Conservation (phyloP, 345 rosid species). For the Salix caprea region DNA sequence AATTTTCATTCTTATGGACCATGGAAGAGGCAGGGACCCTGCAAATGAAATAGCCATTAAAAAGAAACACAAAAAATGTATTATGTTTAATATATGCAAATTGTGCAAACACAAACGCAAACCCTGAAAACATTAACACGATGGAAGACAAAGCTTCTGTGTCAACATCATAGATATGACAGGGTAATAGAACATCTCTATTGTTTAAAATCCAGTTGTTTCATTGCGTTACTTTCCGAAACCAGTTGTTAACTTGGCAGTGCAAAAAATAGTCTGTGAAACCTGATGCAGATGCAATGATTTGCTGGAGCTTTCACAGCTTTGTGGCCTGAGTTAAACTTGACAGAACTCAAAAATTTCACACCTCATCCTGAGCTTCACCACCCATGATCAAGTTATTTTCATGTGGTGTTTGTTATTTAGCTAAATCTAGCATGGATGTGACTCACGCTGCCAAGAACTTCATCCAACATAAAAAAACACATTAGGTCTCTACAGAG, state of each 20-base stretch:
- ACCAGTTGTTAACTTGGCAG: background rate
- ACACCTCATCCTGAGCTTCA: background rate
- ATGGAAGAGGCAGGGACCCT: slow-evolving; percentile 97
- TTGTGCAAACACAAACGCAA: background rate
- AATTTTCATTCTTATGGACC: slow-evolving; percentile 95
- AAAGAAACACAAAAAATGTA: background rate
- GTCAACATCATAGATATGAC: background rate
- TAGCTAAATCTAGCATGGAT: background rate
- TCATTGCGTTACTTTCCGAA: background rate
- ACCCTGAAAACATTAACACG: background rate
- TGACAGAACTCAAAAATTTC: background rate
- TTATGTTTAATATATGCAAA: background rate
- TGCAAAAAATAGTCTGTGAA: background rate
- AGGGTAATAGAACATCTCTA: background rate
- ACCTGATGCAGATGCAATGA: background rate
- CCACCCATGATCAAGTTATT: background rate
- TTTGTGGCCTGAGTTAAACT: background rate
- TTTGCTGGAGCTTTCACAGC: background rate
- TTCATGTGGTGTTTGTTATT: background rate
- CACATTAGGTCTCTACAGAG: background rate
- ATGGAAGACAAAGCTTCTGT: background rate
- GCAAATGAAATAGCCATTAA: slow-evolving; percentile 13
- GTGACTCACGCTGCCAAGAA: background rate
- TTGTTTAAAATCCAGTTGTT: background rate
- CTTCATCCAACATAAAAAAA: background rate